Evolutionary conservation across 2,329 filamentous ascomycete genomes (phyloP).

Genomic region (Calcarisporium arbuscula): DNA sequence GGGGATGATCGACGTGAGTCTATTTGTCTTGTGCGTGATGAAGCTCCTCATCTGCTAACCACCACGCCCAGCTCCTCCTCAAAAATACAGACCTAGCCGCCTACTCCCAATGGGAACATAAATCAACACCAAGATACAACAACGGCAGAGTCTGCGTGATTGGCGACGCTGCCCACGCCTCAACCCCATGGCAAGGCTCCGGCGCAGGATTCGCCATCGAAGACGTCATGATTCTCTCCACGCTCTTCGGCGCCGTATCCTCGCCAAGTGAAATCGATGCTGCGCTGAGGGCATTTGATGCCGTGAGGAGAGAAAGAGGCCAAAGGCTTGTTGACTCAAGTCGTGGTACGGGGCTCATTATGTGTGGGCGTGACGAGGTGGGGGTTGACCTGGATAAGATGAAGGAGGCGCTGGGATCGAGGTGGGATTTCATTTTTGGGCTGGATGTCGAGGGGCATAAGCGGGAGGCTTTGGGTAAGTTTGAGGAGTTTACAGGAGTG

Average conservation of each 20-base stretch:
- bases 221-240: slow-evolving; percentile 16
- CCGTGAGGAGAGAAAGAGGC: slow-evolving; percentile 4
- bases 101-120: slow-evolving; percentile 10
- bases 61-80: slow-evolving; percentile 9
- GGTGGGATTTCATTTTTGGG: too few species aligned
- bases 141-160: slow-evolving; percentile 14
- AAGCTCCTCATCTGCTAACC: too few species aligned
- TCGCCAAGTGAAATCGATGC: slow-evolving; percentile 5
- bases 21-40: too few species aligned
- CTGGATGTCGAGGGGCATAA: too few species aligned
- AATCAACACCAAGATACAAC: slow-evolving; percentile 10
- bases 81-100: slow-evolving; percentile 1
- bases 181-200: slow-evolving; percentile 17
- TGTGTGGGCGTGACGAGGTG: too few species aligned
- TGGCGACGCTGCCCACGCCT: slow-evolving; percentile 19
- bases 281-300: slow-evolving; percentile 12
- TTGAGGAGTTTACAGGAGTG: too few species aligned
- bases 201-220: slow-evolving; percentile 18
- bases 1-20: too few species aligned
- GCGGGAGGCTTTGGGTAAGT: too few species aligned
- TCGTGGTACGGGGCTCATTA: background rate
- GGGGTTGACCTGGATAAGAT: too few species aligned
- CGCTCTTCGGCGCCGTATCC: slow-evolving; percentile 3
- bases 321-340: slow-evolving; percentile 9
- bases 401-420: too few species aligned